These are phyloP conservation scores for Benincasa hispida DNA, from an alignment of 306 rosid species.

Conservation along the genomic window DNA sequence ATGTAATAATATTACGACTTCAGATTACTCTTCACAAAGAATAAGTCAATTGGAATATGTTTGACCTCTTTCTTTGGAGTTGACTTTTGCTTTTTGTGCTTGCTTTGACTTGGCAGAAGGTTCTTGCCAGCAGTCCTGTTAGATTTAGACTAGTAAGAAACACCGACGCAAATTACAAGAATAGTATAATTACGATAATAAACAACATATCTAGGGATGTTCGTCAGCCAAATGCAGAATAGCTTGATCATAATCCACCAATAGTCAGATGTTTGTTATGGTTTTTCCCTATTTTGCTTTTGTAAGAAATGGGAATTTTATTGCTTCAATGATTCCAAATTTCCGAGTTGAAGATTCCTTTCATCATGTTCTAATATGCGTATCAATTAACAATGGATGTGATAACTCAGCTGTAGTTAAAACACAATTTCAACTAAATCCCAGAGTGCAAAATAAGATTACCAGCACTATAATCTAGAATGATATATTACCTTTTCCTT, in stretches of 20 bases:
- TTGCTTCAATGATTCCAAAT: neutral
- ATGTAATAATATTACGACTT: slow-evolving; percentile 6
- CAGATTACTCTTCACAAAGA: slow-evolving; percentile 47
- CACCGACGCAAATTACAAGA: neutral
- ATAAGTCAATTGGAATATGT: slow-evolving; percentile 52
- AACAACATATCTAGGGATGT: neutral
- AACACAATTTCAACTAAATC: neutral
- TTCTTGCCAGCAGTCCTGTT: slow-evolving; percentile 35
- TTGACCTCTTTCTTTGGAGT: slow-evolving; percentile 46
- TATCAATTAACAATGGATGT: neutral
- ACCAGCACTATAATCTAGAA: neutral
- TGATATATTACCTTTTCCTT: slow-evolving; percentile 32
- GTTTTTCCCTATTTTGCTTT: neutral
- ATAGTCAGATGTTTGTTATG: neutral
- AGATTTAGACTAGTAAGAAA: neutral
- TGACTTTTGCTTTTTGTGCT: slow-evolving; percentile 48
- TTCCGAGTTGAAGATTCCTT: neutral
- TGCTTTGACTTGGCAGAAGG: slow-evolving; percentile 22
- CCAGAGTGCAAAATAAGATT: neutral
- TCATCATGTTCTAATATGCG: neutral
- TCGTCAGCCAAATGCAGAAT: neutral
- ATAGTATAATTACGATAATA: neutral
- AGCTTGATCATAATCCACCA: neutral
- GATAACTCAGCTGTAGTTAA: neutral
- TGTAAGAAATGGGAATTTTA: neutral